Evolutionary conservation across 176 grass and related monocot genomes (phyloP), one percentile per base, ranked within the genome.

Genomic region (Lolium perenne): DNA sequence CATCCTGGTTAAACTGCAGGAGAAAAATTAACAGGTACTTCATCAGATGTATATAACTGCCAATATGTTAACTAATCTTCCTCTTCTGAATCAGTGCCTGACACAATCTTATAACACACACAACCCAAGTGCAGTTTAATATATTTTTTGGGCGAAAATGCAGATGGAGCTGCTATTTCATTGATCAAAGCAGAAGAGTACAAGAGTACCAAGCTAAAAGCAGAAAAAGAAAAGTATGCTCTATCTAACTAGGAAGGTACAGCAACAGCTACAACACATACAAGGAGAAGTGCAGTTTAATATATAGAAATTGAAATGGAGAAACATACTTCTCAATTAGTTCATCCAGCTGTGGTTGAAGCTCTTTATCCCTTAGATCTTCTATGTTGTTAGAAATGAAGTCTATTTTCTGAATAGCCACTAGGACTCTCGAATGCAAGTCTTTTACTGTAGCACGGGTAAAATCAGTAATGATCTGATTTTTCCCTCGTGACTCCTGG

Each of bases 281-380:
- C n/a, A n/a, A n/a, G n/a, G n/a, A n/a, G n/a, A 22, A 72, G 9
- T 80, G 41, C 3, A 84, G 11, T 20, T 6, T 56, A 69, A 17
- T n/a, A n/a, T n/a, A n/a, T n/a, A n/a, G n/a, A n/a, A n/a, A 38
- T 53, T 69, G 10, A 38, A 35, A 68, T 29, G 0, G 29, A 85
- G 14, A 90, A 53, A 41, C 83, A 85, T 91, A 95, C 91, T 91
- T 71, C 66, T 82, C 85, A 53, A 93, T 88, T 70, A 97, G 68
- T 80, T 93, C 87, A 40, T 97, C 91, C 64, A 97, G 56, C 71
- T 91, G 87, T 38, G 89, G 76, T 72, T 95, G 91, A 83, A 97
- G 91, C 66, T 97, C 82, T 81, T 88, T 93, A 67, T 95, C 95
- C 80, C 95, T 94, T 53, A 90, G 69, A 22, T 97, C 89, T 78